phyloP scores from a whole-genome alignment of 2,329 filamentous ascomycete genomes.

The Hortaea sp. region DNA sequence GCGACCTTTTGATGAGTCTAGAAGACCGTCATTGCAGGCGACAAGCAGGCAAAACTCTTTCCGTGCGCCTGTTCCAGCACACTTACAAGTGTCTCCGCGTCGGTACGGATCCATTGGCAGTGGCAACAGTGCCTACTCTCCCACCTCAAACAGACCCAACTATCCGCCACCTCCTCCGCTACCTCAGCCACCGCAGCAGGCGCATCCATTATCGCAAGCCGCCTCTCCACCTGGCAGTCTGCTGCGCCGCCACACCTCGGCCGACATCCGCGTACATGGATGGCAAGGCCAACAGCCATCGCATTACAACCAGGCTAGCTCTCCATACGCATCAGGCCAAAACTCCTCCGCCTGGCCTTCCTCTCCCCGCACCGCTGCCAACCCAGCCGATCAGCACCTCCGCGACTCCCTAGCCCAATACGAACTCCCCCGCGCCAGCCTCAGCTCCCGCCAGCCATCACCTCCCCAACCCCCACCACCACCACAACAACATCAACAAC shows the following conservation, averaged over 20 bases:
- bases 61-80: conserved; percentile 70
- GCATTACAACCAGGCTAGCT: conserved; percentile 37
- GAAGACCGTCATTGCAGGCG: conserved; percentile 58
- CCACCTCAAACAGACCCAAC: conserved; percentile 61
- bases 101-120: conserved; percentile 70
- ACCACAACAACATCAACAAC: too few relatives aligned
- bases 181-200: conserved; percentile 43
- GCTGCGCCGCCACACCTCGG: conserved; percentile 79
- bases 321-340: conserved; percentile 57
- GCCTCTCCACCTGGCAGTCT: conserved; percentile 56
- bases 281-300: conserved; percentile 58
- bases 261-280: conserved; percentile 68
- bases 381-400: conserved; percentile 50
- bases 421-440: conserved; percentile 47
- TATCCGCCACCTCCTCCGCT: conserved; percentile 53
- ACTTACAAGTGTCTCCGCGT: conserved; percentile 58
- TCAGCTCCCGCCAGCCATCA: conserved; percentile 42
- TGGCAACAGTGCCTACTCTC: conserved; percentile 57
- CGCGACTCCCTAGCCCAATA: conserved; percentile 55
- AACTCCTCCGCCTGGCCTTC: conserved; percentile 56
- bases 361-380: conserved; percentile 44
- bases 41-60: conserved; percentile 49
- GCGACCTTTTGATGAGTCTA: conserved; percentile 72
- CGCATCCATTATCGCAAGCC: conserved; percentile 49
- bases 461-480: conserved; percentile 23